Conservation (phyloP, 768 basidiomycete genomes). For the Fistulinella prunicolor region DNA sequence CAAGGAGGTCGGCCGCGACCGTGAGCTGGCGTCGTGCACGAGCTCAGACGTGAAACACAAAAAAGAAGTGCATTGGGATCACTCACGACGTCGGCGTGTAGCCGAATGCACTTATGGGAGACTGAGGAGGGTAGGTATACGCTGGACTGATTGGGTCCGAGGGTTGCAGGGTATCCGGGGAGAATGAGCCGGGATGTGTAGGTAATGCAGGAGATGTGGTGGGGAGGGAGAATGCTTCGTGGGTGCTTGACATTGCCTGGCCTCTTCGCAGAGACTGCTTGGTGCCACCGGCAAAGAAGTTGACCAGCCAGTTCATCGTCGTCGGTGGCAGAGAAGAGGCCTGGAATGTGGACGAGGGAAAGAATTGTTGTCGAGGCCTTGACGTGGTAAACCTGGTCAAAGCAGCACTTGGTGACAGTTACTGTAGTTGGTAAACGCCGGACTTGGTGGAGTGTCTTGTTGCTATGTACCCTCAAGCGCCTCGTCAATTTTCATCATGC, state of each 20-base stretch:
- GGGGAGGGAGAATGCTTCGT: conserved; percentile 87
- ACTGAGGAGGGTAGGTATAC: conserved; percentile 79
- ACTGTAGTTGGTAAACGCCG: not conserved
- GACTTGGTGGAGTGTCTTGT: not conserved
- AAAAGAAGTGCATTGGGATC: conserved; percentile 4
- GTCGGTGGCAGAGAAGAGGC: conserved; percentile 10
- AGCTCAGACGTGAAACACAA: conserved; percentile 4
- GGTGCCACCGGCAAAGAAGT: conserved; percentile 56
- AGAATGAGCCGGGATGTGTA: conserved; percentile 58
- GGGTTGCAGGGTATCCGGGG: conserved; percentile 48
- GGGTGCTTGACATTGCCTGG: conserved; percentile 72
- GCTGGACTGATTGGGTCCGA: conserved; percentile 49
- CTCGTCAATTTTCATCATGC: no score
- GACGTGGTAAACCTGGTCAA: conserved; percentile 15
- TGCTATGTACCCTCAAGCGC: conserved; percentile 2
- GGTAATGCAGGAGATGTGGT: conserved; percentile 60
- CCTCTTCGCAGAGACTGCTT: conserved; percentile 50
- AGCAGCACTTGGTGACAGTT: conserved; percentile 1
- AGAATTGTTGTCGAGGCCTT: conserved; percentile 3
- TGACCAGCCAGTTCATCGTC: conserved; percentile 71
- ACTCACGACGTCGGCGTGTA: conserved; percentile 57
- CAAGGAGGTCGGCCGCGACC: conserved; percentile 51
- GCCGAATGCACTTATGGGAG: conserved; percentile 50
- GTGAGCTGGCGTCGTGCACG: conserved; percentile 29
- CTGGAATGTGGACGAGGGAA: conserved; percentile 1